These are phyloP conservation scores for Cairneyella variabilis DNA, from an alignment of 495 filamentous ascomycete species.

Conservation along the genomic window DNA sequence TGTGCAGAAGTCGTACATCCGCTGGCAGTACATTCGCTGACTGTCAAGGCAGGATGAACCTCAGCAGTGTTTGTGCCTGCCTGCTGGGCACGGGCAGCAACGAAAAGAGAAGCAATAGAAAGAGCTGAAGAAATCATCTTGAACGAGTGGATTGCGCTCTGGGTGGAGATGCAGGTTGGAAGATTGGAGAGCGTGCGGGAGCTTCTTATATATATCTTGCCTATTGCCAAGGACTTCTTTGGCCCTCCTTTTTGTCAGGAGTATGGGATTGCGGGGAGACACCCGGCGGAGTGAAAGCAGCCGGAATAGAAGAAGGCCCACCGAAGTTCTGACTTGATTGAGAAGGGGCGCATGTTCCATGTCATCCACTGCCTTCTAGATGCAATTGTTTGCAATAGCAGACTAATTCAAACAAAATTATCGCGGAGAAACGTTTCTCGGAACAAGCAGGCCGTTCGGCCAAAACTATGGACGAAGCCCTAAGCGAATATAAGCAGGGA, in stretches of 20 bases:
- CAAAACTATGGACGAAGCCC: background rate
- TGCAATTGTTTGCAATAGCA: background rate
- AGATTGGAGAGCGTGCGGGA: background rate
- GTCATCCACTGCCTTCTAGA: background rate
- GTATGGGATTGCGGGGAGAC: conserved; percentile 25
- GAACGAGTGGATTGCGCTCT: conserved; percentile 3
- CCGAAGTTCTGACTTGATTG: conserved; percentile 3
- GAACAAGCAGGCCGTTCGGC: conserved; percentile 6
- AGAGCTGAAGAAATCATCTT: conserved; percentile 21
- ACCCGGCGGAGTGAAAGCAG: conserved; percentile 23
- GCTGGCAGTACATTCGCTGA: conserved; percentile 41
- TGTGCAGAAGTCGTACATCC: conserved; percentile 30
- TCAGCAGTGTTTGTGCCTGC: conserved; percentile 34
- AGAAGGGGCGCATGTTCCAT: background rate
- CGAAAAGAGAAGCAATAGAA: conserved; percentile 22
- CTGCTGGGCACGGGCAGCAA: conserved; percentile 24
- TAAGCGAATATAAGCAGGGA: conserved; percentile 2
- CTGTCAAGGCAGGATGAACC: conserved; percentile 45
- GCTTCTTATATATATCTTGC: conserved; percentile 18
- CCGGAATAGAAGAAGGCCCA: conserved; percentile 14
- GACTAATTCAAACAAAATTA: conserved; percentile 11
- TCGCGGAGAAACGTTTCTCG: conserved; percentile 19
- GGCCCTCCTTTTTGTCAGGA: background rate
- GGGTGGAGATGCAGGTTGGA: conserved; percentile 4
- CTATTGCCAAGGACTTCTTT: background rate